phyloP scores from a whole-genome alignment of 2,329 filamentous ascomycete genomes.

The Coniosporium tulheliwenetii region DNA sequence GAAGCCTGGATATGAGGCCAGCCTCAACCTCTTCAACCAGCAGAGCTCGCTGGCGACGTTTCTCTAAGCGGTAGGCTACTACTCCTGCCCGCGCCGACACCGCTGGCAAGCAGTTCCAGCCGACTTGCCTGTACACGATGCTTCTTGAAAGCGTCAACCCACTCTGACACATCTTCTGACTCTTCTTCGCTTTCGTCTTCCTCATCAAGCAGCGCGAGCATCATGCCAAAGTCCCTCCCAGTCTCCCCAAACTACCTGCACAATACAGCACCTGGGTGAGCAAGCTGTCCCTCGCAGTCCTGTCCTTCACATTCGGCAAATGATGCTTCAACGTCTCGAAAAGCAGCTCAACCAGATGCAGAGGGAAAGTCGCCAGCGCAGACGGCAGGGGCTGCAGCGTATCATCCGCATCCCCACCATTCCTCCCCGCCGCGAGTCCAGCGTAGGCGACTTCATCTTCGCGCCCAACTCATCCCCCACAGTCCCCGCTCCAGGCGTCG shows the following conservation, averaged over 20 bases:
- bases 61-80: slow-evolving; percentile 1
- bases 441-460: not conserved
- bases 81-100: slow-evolving; percentile 19
- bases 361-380: slow-evolving; percentile 67
- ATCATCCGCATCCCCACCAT: slow-evolving; percentile 9
- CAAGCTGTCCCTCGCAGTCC: slow-evolving; percentile 67
- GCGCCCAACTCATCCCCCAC: slow-evolving; percentile 1
- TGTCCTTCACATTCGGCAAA: slow-evolving; percentile 67
- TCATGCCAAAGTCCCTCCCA: slow-evolving; percentile 85
- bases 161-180: slow-evolving; percentile 40
- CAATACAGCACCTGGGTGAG: slow-evolving; percentile 89
- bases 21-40: no score
- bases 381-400: slow-evolving; percentile 47
- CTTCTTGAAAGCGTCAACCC: slow-evolving; percentile 79
- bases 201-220: slow-evolving; percentile 52
- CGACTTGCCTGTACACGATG: slow-evolving; percentile 73
- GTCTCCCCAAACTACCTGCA: slow-evolving; percentile 72
- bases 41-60: no score
- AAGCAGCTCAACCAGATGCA: slow-evolving; percentile 69
- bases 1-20: no score
- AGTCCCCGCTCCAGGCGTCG: slow-evolving; percentile 15
- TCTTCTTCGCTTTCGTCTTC: slow-evolving; percentile 26
- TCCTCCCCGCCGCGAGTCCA: no score
- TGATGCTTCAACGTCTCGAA: slow-evolving; percentile 61
- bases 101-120: slow-evolving; percentile 40